These are phyloP conservation scores for Fusarium sp. DNA, from an alignment of 2,329 filamentous ascomycete species.

Conservation along the genomic window DNA sequence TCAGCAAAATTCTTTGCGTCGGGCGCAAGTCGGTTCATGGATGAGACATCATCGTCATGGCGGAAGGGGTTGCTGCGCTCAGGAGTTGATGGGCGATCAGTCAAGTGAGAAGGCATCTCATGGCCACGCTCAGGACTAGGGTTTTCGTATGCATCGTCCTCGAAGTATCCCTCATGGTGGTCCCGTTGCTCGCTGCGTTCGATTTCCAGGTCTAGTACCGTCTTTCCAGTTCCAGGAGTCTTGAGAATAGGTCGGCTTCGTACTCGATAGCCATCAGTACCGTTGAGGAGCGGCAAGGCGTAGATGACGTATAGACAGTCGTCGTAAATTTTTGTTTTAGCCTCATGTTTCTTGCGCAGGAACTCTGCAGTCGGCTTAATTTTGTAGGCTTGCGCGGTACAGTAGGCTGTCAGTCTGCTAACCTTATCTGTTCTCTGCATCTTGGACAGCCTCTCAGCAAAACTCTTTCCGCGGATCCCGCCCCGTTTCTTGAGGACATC, in stretches of 20 bases:
- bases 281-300: conserved; percentile 87
- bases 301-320: conserved; percentile 98
- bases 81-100: conserved; percentile 44
- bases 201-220: conserved; percentile 92
- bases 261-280: conserved; percentile 86
- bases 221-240: conserved; percentile 88
- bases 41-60: conserved; percentile 57
- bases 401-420: conserved; percentile 92
- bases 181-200: conserved; percentile 90
- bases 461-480: conserved; percentile 80
- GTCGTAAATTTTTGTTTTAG: conserved; percentile 95
- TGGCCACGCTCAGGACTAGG: conserved; percentile 48
- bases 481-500: conserved; percentile 71
- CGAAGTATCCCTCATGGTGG: conserved; percentile 91
- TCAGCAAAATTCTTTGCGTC: conserved; percentile 86
- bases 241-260: conserved; percentile 92
- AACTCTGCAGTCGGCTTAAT: conserved; percentile 90
- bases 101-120: conserved; percentile 46
- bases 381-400: conserved; percentile 93
- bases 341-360: conserved; percentile 85
- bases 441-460: conserved; percentile 93
- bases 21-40: conserved; percentile 70
- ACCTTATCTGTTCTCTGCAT: conserved; percentile 86
- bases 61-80: conserved; percentile 45
- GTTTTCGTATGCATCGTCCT: conserved; percentile 70